These are phyloP conservation scores for Lichtheimia hyalospora DNA, from an alignment of 371 early-diverging fungal species.

Conservation along the genomic window DNA sequence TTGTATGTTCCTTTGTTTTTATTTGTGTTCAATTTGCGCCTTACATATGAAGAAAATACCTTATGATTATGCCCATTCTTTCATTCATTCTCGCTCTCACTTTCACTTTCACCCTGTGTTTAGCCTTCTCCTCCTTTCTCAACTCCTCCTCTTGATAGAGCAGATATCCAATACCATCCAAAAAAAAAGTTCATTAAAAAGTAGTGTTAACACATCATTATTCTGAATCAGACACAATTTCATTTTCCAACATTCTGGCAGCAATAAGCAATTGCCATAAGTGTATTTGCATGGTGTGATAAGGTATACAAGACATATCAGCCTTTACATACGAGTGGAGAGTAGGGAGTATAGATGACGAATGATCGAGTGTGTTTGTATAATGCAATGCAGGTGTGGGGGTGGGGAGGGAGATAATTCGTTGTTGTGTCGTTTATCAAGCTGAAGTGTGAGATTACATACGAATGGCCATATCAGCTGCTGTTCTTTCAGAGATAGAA, in stretches of 20 bases:
- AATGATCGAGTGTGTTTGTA: not conserved
- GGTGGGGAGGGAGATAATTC: constrained; percentile 1
- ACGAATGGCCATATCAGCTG: constrained; percentile 14
- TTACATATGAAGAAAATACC: not conserved
- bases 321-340: too few species aligned
- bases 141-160: not conserved
- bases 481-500: constrained; percentile 17
- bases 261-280: too few species aligned
- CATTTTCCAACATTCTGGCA: too few species aligned
- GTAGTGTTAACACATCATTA: too few species aligned
- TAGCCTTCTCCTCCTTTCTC: not conserved
- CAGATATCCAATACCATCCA: not conserved
- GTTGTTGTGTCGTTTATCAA: too few species aligned
- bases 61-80: not conserved
- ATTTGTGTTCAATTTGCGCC: not conserved
- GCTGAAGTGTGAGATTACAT: constrained; percentile 1
- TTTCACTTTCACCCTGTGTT: not conserved
- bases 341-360: too few species aligned
- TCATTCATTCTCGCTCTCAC: not conserved
- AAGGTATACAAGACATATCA: too few species aligned
- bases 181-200: not conserved
- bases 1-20: not conserved
- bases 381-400: constrained; percentile 10
- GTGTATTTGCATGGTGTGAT: too few species aligned
- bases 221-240: too few species aligned